Evolutionary conservation across 1,284 basidiomycete genomes (phyloP), one percentile per base, ranked within the genome.

Genomic region (Ceratobasidium sp.): DNA sequence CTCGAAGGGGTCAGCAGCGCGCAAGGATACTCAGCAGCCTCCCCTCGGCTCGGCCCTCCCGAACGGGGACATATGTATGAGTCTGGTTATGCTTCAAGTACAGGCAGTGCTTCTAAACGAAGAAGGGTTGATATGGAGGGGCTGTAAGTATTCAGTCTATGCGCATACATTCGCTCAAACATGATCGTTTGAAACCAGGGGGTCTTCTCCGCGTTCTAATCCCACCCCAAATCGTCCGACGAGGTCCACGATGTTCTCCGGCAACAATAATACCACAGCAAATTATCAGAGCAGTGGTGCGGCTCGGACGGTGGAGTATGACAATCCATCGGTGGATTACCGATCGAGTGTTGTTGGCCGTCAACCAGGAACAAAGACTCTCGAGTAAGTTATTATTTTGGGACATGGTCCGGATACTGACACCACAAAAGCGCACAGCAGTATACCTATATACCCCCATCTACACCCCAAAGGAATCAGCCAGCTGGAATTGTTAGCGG

Each of bases 101-200:
- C 36, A 16, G 53, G 60, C 25, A 54, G 50, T 23, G 52, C 33
- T 11, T 46, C 60, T 3, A 66, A 66, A 33, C 60, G 60, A 16
- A 50, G 60, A 5, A 14, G 60, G 2, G n/a, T 66, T 21, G 60
- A 66, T n/a, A 27, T 29, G 8, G 60, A 21, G 25, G 16, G 29
- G 33, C 21, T 27, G 60, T 66, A 44, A 66, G 60, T 30, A 30
- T 14, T 2, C 16, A 47, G 4, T 46, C 7, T 33, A 25, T 25
- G 47, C 60, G 60, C 60, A 66, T 66, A 66, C 47, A 66, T 54
- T 44, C 60, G 25, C 16, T 29, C 27, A 6, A 49, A 46, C 25
- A 49, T 30, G 30, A 4, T 4, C 16, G 9, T 36, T 16, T 19
- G 16, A 30, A 41, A 64, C 8, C 33, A 30, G 52, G 14, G 39